These are phyloP conservation scores for Nitzschia sp. DNA, from an alignment of 108 stramenopile genomes.

Conservation along the genomic window DNA sequence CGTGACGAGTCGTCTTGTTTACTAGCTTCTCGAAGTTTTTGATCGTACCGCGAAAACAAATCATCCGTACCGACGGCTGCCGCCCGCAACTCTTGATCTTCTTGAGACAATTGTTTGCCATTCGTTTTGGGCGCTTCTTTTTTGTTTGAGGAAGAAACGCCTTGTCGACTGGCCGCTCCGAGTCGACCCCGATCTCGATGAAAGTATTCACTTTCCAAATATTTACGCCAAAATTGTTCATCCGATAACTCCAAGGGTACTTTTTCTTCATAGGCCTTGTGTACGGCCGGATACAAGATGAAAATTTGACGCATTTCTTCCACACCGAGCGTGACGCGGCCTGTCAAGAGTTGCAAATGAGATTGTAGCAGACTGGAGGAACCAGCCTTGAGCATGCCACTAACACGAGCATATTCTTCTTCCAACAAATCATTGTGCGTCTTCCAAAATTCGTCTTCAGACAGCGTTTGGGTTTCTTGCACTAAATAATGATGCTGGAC, in stretches of 20 bases:
- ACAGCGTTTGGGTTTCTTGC: constrained; percentile 59
- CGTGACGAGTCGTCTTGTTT: constrained; percentile 10
- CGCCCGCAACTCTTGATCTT: constrained; percentile 69
- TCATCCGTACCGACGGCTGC: constrained; percentile 86
- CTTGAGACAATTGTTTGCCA: constrained; percentile 26
- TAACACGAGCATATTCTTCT: constrained; percentile 84
- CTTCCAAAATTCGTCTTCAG: constrained; percentile 88
- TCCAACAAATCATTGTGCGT: constrained; percentile 70
- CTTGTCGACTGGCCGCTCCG: constrained; percentile 52
- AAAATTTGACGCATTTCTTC: constrained; percentile 94
- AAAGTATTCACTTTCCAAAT: constrained; percentile 87
- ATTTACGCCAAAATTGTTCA: constrained; percentile 90
- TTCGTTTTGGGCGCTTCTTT: constrained; percentile 24
- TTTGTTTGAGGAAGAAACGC: constrained; percentile 1
- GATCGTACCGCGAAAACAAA: constrained; percentile 80
- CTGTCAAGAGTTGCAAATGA: constrained; percentile 56
- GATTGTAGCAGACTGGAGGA: constrained; percentile 67
- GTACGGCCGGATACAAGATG: constrained; percentile 88
- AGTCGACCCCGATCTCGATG: constrained; percentile 86
- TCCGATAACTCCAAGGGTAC: constrained; percentile 85
- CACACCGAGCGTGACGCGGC: constrained; percentile 49
- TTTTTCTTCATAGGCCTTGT: constrained; percentile 91
- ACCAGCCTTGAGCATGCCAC: constrained; percentile 54
- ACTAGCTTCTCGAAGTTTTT: constrained; percentile 42
- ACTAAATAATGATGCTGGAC: constrained; percentile 81